Conservation (phyloP, 2,329 filamentous ascomycete species). For the Cladophialophora chaetospira region DNA sequence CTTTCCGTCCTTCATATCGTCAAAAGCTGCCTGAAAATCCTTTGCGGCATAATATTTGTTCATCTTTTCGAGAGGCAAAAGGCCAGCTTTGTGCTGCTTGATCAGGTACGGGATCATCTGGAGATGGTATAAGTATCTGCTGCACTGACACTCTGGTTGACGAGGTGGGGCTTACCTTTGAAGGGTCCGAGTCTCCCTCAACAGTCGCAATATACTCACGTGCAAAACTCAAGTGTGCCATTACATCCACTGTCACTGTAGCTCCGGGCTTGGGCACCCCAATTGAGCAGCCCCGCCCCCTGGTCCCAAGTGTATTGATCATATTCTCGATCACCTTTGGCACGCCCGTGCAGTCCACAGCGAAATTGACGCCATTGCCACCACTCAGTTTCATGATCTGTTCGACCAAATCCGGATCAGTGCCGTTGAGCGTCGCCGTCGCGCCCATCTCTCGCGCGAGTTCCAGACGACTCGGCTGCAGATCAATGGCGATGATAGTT, state of each 20-base stretch:
- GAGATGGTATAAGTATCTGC: background rate
- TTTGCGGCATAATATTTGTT: background rate
- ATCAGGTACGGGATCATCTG: conserved; percentile 6
- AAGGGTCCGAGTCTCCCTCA: background rate
- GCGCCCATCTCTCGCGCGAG: conserved; percentile 54
- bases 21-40: conserved; percentile 3
- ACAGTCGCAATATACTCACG: conserved; percentile 1
- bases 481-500: conserved; percentile 42
- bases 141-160: background rate
- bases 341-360: conserved; percentile 33
- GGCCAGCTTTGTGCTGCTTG: background rate
- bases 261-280: conserved; percentile 25
- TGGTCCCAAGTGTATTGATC: conserved; percentile 29
- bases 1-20: conserved; percentile 3
- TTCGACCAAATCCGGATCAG: conserved; percentile 34
- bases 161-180: background rate
- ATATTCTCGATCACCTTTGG: conserved; percentile 22
- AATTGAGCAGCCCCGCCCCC: conserved; percentile 29
- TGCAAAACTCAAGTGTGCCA: conserved; percentile 3
- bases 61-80: conserved; percentile 11
- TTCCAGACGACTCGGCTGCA: conserved; percentile 43
- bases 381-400: conserved; percentile 37
- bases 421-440: conserved; percentile 44
- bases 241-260: conserved; percentile 26
- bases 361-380: conserved; percentile 37